Percentiles rank a stretch among this genome's conserved stretches.
phyloP scores from a whole-genome alignment of 2,329 filamentous ascomycete genomes.

The Zymoseptoria pseudotritici region DNA sequence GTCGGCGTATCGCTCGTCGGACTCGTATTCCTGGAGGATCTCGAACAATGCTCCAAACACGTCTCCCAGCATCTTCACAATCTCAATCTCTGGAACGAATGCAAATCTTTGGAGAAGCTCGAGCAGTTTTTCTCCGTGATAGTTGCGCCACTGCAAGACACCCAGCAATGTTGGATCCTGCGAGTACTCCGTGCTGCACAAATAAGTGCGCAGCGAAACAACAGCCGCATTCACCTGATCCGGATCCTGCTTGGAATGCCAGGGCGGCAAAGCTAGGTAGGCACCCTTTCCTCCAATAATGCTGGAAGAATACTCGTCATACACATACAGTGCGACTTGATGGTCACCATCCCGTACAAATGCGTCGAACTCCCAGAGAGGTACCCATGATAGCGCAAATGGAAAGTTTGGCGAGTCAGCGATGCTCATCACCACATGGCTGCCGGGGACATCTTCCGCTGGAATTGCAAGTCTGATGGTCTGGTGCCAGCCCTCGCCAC shows the following conservation, averaged over 20 bases:
- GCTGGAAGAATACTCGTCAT: constrained; percentile 83
- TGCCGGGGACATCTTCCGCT: constrained; percentile 69
- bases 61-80: constrained; percentile 85
- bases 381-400: constrained; percentile 87
- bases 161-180: constrained; percentile 83
- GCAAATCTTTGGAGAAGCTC: constrained; percentile 72
- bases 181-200: constrained; percentile 91
- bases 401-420: constrained; percentile 80
- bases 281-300: constrained; percentile 68
- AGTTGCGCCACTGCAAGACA: constrained; percentile 64
- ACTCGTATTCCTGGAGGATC: constrained; percentile 83
- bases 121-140: constrained; percentile 60
- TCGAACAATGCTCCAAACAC: constrained; percentile 89
- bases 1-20: constrained; percentile 86
- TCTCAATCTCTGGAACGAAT: constrained; percentile 94
- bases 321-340: constrained; percentile 73
- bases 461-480: constrained; percentile 75
- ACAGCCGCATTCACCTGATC: constrained; percentile 67
- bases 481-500: constrained; percentile 79
- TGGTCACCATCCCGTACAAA: constrained; percentile 84
- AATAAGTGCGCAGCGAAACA: constrained; percentile 72
- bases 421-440: constrained; percentile 84
- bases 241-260: constrained; percentile 61
- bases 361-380: constrained; percentile 84
- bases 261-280: constrained; percentile 78